phyloP scores from a whole-genome alignment of 495 filamentous ascomycete genomes.

The Hypoxylon intermedium region DNA sequence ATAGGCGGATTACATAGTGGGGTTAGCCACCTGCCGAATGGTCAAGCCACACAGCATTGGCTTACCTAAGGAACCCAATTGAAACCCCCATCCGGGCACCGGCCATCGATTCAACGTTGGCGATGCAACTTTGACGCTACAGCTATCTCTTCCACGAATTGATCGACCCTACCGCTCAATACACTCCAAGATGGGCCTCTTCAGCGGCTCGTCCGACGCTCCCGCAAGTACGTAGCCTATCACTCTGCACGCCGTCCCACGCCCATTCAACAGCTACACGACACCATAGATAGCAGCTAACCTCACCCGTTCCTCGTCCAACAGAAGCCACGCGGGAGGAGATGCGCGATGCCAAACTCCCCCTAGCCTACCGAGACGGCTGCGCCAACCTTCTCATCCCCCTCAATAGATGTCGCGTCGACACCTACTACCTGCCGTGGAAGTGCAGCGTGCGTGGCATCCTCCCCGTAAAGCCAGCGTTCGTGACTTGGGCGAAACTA shows the following conservation, averaged over 20 bases:
- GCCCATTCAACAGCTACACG: neutral
- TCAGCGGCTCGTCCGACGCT: slow-evolving; percentile 41
- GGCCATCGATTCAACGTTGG: neutral
- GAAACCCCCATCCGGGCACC: too few relatives aligned
- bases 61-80: too few relatives aligned
- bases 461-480: neutral
- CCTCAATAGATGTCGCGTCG: slow-evolving; percentile 89
- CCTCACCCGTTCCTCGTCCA: too few relatives aligned
- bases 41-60: too few relatives aligned
- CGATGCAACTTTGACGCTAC: neutral
- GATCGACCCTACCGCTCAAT: slow-evolving; percentile 42
- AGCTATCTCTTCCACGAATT: slow-evolving; percentile 21
- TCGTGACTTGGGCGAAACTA: too few relatives aligned
- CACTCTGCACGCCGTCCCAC: too few relatives aligned
- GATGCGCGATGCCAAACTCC: slow-evolving; percentile 90
- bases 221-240: slow-evolving; percentile 43
- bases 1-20: neutral
- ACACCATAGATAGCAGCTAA: too few relatives aligned
- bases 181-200: slow-evolving; percentile 46
- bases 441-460: slow-evolving; percentile 83
- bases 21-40: too few relatives aligned
- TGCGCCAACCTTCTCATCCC: slow-evolving; percentile 95
- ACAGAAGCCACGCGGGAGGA: slow-evolving; percentile 79
- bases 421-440: slow-evolving; percentile 95
- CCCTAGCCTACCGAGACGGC: slow-evolving; percentile 88